phyloP scores from a whole-genome alignment of 352 stramenopile species.

The Phytopythium chamaehyphon region DNA sequence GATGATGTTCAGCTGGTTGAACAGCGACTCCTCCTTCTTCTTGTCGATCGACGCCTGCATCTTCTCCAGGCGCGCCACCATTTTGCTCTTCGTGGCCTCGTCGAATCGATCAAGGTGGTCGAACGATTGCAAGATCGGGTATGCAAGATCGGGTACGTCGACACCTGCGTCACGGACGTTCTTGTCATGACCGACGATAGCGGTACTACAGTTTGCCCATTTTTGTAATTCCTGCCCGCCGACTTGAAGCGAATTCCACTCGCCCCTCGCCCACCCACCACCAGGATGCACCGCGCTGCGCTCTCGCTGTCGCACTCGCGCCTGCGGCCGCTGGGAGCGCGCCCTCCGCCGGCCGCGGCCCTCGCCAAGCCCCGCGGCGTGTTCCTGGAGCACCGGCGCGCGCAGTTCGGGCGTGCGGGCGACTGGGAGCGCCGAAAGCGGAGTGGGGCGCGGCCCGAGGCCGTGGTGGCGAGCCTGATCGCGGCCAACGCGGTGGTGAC shows the following conservation, averaged over 20 bases:
- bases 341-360: background rate
- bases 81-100: constrained; percentile 47
- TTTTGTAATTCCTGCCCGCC: too few species aligned
- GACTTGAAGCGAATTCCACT: too few species aligned
- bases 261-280: too few species aligned
- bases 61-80: constrained; percentile 47
- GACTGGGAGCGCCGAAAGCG: constrained; percentile 14
- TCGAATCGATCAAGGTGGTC: constrained; percentile 75
- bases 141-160: too few species aligned
- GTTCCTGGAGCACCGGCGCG: constrained; percentile 11
- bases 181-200: too few species aligned
- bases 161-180: constrained; percentile 88
- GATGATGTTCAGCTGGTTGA: constrained; percentile 86
- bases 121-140: constrained; percentile 77
- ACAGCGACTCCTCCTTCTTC: constrained; percentile 79
- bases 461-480: constrained; percentile 49
- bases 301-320: constrained; percentile 18
- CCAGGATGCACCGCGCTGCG: background rate
- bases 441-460: constrained; percentile 23
- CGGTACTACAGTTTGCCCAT: too few species aligned
- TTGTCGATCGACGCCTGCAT: constrained; percentile 79
- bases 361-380: background rate
- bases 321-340: constrained; percentile 1
- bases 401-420: constrained; percentile 19
- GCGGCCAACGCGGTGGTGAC: constrained; percentile 51